Conservation (phyloP, 2,329 filamentous ascomycete genomes). For the Pseudonectria buxi region DNA sequence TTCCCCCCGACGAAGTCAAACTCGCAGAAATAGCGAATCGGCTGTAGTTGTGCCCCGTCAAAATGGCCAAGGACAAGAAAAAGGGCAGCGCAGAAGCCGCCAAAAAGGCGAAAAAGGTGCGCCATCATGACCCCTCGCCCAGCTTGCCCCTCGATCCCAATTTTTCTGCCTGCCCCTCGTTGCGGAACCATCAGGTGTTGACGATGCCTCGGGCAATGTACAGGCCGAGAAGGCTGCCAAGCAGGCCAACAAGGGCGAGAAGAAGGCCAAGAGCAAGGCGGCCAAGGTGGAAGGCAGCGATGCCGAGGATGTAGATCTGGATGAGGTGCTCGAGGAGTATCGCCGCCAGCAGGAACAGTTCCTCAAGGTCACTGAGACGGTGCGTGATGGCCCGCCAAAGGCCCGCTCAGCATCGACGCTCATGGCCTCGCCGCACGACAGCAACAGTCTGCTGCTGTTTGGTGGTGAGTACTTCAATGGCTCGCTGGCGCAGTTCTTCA, state of each 20-base stretch:
- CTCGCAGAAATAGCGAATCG: slow-evolving; percentile 4
- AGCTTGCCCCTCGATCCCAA: slow-evolving; percentile 11
- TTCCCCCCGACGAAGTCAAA: slow-evolving; percentile 9
- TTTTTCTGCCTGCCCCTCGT: slow-evolving; percentile 12
- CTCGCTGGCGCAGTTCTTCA: slow-evolving; percentile 67
- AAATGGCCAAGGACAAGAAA: slow-evolving; percentile 49
- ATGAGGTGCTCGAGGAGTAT: slow-evolving; percentile 88
- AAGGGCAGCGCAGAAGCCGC: slow-evolving; percentile 38
- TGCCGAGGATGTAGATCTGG: slow-evolving; percentile 85
- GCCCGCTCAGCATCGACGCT: slow-evolving; percentile 75
- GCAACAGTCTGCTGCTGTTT: slow-evolving; percentile 83
- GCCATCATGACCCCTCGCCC: slow-evolving; percentile 1
- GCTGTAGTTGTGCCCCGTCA: slow-evolving; percentile 1
- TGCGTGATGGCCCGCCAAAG: slow-evolving; percentile 63
- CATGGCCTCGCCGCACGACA: slow-evolving; percentile 77
- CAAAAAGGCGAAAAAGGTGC: slow-evolving; percentile 46
- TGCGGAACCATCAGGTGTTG: slow-evolving; percentile 14
- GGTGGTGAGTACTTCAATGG: slow-evolving; percentile 97
- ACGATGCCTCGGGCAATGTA: slow-evolving; percentile 10
- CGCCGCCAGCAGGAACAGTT: slow-evolving; percentile 90
- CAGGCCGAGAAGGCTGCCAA: slow-evolving; percentile 63
- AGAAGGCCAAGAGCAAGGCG: slow-evolving; percentile 66
- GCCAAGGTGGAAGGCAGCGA: slow-evolving; percentile 76
- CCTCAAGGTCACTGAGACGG: slow-evolving; percentile 81
- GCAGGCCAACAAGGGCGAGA: slow-evolving; percentile 84